Base-by-base conservation (phyloP, 805 yeast genomes). In the Candida methanosorbosa region DNA sequence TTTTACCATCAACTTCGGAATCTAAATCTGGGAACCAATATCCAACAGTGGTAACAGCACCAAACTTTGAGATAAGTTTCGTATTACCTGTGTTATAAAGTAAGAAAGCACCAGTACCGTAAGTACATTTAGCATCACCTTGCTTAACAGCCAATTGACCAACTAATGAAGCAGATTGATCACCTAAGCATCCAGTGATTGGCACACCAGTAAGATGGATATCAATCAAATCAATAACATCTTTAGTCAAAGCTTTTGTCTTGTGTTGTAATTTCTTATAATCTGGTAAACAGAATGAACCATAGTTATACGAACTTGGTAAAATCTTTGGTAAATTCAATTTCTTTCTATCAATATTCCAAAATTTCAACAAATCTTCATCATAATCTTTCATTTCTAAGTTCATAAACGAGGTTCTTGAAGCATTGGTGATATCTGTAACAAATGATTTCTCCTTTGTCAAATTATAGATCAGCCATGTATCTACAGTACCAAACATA, bases 61-160 rank as follows among this genome's bases (percentile, higher is more conserved):
- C 97, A 52, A 82, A 78, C 24, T 73, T 66, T 23, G 88, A 76
- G 24, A 80, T 70, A 49, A 86, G 69, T 39, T 85, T 81, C 34
- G 66, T 59, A 30, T 64, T 58, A 38, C 97, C 97, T 2, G 95
- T 83, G 60, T 88, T 88, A 68, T 81, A 85, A 42, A 90, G 66
- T 41, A 88, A 60, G 67, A 88, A 88, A 56, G 95, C 84, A 41
- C 97, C 97, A 2, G 97, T 88, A 42, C 97, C 97, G 52, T 87
- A 88, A 9, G 97, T 88, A 68, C 95, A 86, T 60, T 88, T 88
- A 30, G 95, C 95, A 30, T 81, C 76, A 37, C 96, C 96, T 29
- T 75, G 70, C 43, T 73, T 68, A 49, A 86, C 75, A 2, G 95
- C 95, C 58, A 84, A 60, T 59, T 88, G 96, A 25, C 97, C 97